A percentile compares a stretch with the other conserved stretches of the same genome.
Evolutionary conservation across 768 basidiomycete species (phyloP).

Genomic region (Kwoniella botswanensis): DNA sequence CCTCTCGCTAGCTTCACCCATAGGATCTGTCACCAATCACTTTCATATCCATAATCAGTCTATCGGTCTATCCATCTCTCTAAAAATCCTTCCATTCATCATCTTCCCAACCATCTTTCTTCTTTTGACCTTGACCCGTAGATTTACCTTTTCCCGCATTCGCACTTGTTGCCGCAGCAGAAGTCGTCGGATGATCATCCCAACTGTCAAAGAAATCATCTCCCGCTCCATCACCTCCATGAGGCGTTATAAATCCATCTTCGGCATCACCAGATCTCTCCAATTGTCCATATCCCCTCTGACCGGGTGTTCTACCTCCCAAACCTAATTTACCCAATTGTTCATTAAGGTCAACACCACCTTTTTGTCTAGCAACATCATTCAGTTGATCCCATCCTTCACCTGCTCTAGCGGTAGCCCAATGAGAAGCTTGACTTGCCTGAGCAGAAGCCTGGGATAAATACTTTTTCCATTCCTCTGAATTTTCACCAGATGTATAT

Average conservation of each 20-base stretch:
- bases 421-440: slow-evolving; percentile 39
- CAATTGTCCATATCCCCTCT: slow-evolving; percentile 44
- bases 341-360: slow-evolving; percentile 85
- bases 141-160: not conserved
- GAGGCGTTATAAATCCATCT: slow-evolving; percentile 41
- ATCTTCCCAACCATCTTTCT: slow-evolving; percentile 45
- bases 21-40: no score
- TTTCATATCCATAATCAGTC: no score
- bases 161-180: slow-evolving; percentile 40
- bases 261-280: slow-evolving; percentile 50
- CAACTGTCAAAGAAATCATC: slow-evolving; percentile 70
- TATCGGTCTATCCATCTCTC: not conserved
- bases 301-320: slow-evolving; percentile 20
- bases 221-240: slow-evolving; percentile 60
- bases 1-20: no score
- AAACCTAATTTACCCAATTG: slow-evolving; percentile 73
- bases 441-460: slow-evolving; percentile 23
- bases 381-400: slow-evolving; percentile 54
- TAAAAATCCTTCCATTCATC: slow-evolving; percentile 84
- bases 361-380: slow-evolving; percentile 63
- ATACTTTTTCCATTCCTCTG: slow-evolving; percentile 42
- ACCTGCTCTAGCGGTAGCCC: slow-evolving; percentile 47
- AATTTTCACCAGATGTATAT: slow-evolving; percentile 16
- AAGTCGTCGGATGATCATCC: slow-evolving; percentile 37
- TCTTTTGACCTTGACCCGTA: slow-evolving; percentile 3